Percentiles rank a stretch among this genome's conserved stretches.
Conservation (phyloP, 164 flowering plant genomes). For the Echeveria elegans region DNA sequence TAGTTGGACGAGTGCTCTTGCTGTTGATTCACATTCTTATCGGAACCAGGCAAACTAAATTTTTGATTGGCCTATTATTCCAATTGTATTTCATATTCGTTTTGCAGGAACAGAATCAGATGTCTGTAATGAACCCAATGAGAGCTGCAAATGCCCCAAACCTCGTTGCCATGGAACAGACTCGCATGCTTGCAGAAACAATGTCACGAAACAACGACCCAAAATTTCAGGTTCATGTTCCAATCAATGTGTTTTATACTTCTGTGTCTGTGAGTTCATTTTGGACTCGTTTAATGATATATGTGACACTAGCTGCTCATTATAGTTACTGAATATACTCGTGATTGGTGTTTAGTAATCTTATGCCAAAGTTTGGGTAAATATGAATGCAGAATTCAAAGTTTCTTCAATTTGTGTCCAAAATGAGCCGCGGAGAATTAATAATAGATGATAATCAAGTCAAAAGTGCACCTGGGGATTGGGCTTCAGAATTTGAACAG, state of each 20-base stretch:
- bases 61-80: neutral
- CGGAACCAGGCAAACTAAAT: neutral
- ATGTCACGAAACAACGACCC: conserved; percentile 85
- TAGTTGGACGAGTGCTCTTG: neutral
- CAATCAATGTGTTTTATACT: neutral
- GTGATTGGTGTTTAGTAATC: neutral
- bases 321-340: neutral
- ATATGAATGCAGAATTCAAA: conserved; percentile 63
- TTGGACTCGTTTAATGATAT: neutral
- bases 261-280: neutral
- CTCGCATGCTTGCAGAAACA: conserved; percentile 91
- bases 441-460: conserved; percentile 90
- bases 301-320: neutral
- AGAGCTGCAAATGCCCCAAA: conserved; percentile 39
- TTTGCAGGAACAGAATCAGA: conserved; percentile 59
- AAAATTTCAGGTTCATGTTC: conserved; percentile 74
- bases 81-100: neutral
- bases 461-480: conserved; percentile 57
- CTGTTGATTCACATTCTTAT: neutral
- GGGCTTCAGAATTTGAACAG: conserved; percentile 84
- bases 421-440: conserved; percentile 98
- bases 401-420: conserved; percentile 94
- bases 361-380: neutral
- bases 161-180: conserved; percentile 82
- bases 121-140: conserved; percentile 39